Evolutionary conservation across 768 basidiomycete genomes (phyloP).

Genomic region (Amanita molliuscula): DNA sequence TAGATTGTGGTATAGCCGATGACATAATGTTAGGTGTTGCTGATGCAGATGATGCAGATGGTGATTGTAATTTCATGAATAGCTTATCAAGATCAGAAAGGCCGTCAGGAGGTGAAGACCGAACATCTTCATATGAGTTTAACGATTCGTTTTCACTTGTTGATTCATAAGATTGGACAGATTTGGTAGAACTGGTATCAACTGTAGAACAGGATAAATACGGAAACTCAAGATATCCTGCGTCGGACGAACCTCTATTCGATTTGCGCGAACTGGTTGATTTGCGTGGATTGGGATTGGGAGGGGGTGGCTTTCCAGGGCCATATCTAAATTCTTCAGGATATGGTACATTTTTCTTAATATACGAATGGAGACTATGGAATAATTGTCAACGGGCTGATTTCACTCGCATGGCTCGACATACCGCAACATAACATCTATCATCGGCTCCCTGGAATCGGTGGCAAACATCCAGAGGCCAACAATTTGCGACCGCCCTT

Average conservation of each 20-base stretch:
- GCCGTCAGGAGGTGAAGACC: slow-evolving; percentile 14
- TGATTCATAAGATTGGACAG: slow-evolving; percentile 1
- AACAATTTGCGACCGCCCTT: slow-evolving; percentile 48
- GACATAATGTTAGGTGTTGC: background rate
- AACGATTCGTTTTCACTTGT: slow-evolving; percentile 2
- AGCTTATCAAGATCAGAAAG: slow-evolving; percentile 37
- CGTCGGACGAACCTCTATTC: slow-evolving; percentile 1
- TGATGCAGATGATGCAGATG: slow-evolving; percentile 12
- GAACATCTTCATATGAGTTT: background rate
- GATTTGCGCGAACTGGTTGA: slow-evolving; percentile 15
- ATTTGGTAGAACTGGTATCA: slow-evolving; percentile 1
- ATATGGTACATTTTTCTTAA: slow-evolving; percentile 57
- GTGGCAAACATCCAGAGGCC: slow-evolving; percentile 71
- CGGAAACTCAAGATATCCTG: background rate
- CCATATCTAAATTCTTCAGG: slow-evolving; percentile 66
- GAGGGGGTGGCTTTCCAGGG: slow-evolving; percentile 54
- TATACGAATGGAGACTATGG: slow-evolving; percentile 50
- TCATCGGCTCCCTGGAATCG: slow-evolving; percentile 60
- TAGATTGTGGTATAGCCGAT: slow-evolving; percentile 16
- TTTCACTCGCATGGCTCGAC: slow-evolving; percentile 13
- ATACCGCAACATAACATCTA: slow-evolving; percentile 60
- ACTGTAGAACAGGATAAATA: background rate
- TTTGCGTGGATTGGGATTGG: slow-evolving; percentile 27
- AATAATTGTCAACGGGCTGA: background rate
- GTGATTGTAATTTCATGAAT: slow-evolving; percentile 30